Evolutionary conservation across 768 basidiomycete species (phyloP).

Genomic region (Psilocybe subaeruginosa): DNA sequence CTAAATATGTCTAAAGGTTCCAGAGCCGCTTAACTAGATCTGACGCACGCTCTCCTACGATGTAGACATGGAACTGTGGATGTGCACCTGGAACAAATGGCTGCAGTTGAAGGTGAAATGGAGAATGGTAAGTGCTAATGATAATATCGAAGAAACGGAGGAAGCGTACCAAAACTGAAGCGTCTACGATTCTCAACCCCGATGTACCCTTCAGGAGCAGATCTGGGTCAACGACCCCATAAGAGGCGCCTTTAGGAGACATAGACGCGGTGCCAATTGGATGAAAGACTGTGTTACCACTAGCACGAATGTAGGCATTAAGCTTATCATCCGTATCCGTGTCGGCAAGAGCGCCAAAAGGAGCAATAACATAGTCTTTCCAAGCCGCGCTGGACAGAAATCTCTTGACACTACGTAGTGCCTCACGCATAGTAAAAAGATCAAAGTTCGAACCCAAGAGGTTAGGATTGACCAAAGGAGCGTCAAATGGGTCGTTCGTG

Average conservation of each 20-base stretch:
- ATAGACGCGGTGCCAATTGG: slow-evolving; percentile 32
- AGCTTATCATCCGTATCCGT: slow-evolving; percentile 20
- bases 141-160: neutral
- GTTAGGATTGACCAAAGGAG: slow-evolving; percentile 27
- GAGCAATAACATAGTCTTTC: slow-evolving; percentile 23
- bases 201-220: slow-evolving; percentile 14
- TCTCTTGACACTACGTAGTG: slow-evolving; percentile 19
- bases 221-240: slow-evolving; percentile 40
- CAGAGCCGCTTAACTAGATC: neutral
- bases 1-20: neutral
- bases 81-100: slow-evolving; percentile 2
- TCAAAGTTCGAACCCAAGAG: slow-evolving; percentile 25
- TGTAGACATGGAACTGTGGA: neutral
- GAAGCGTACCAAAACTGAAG: neutral
- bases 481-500: slow-evolving; percentile 26
- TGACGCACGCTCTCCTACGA: neutral
- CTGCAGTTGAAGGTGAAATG: neutral
- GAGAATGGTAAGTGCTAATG: neutral
- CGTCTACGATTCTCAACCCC: slow-evolving; percentile 3
- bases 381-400: slow-evolving; percentile 24
- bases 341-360: neutral
- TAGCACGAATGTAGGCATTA: slow-evolving; percentile 19
- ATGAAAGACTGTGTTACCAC: slow-evolving; percentile 24
- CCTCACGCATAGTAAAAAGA: slow-evolving; percentile 22
- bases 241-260: slow-evolving; percentile 25